Percentiles rank a stretch among this genome's conserved stretches.
phyloP scores from a whole-genome alignment of 768 basidiomycete genomes.

The Pisolithus microcarpus region DNA sequence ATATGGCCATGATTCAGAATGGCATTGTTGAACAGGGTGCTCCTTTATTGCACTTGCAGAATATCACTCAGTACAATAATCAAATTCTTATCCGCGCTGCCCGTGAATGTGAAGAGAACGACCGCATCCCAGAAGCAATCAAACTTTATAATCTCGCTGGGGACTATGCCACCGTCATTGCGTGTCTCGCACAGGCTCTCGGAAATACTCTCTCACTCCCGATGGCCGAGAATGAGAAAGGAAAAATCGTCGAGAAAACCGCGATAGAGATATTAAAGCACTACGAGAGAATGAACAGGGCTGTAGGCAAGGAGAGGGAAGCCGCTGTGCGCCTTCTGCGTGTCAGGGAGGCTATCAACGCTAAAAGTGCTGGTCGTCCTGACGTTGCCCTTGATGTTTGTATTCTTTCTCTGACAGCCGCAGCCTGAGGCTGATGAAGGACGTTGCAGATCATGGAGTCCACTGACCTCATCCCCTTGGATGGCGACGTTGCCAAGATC shows the following conservation, averaged over 20 bases:
- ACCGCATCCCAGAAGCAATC: conserved; percentile 84
- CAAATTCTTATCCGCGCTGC: conserved; percentile 83
- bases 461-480: conserved; percentile 79
- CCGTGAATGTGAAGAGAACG: conserved; percentile 71
- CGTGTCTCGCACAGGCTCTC: conserved; percentile 80
- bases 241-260: conserved; percentile 60
- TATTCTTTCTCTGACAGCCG: conserved; percentile 7
- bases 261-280: conserved; percentile 74
- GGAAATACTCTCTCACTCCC: conserved; percentile 75
- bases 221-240: conserved; percentile 48
- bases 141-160: conserved; percentile 94
- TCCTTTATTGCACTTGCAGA: conserved; percentile 63
- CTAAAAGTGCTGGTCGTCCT: conserved; percentile 60
- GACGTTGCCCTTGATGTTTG: conserved; percentile 81
- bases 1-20: conserved; percentile 37
- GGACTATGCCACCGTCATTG: conserved; percentile 81
- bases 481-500: conserved; percentile 78
- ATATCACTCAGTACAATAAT: conserved; percentile 63
- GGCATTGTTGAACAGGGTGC: conserved; percentile 85
- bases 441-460: conserved; percentile 70
- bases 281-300: conserved; percentile 71
- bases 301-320: conserved; percentile 64
- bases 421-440: neutral
- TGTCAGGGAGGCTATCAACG: conserved; percentile 74
- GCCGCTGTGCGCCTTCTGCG: conserved; percentile 68